Evolutionary conservation across 495 filamentous ascomycete genomes (phyloP), one percentile per base, ranked within the genome.

Genomic region (Cairneyella variabilis): DNA sequence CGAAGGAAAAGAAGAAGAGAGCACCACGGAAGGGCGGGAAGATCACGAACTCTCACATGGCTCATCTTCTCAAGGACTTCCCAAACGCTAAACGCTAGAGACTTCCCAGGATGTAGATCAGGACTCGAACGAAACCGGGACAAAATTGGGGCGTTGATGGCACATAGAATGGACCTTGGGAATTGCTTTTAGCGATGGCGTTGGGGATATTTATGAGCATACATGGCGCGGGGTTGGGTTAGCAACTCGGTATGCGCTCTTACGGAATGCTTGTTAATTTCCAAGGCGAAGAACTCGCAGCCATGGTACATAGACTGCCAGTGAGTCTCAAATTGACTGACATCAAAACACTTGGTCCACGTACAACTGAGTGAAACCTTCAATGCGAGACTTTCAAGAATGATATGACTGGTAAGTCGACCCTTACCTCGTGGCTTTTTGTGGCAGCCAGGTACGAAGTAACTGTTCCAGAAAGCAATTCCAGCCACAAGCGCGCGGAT

Each of bases 41-140:
- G 77, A 85, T 85, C 36, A 96, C 91, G 42, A 98, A 98, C 64
- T 84, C 81, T 27, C 93, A 98, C 66, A 96, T 98, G 93, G 77
- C 76, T 62, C 83, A 86, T 57, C 80, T 98, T 40, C 71, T 97
- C 54, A 84, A 87, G 70, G 91, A 96, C 63, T 95, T 28, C 27
- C n/a, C n/a, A 6, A 16, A 50, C 27, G 18, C 43, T 6, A 50
- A 51, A 22, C 34, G 48, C 16, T 51, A 41, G 32, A 16, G 7
- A 43, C 22, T 20, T 18, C 40, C 18, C 20, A 20, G 22, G 20
- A 43, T 23, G 5, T 18, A 20, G 18, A 43, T n/a, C n/a, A 10
- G 5, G 45, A 48, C 26, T 26, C 45, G 45, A 11, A 7, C 11
- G 11, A 20, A 20, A 40, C 5, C 38, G 17, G 38, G 17, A 40